Conservation (phyloP, 371 early-diverging fungal genomes). For the Rhizomucor miehei region DNA sequence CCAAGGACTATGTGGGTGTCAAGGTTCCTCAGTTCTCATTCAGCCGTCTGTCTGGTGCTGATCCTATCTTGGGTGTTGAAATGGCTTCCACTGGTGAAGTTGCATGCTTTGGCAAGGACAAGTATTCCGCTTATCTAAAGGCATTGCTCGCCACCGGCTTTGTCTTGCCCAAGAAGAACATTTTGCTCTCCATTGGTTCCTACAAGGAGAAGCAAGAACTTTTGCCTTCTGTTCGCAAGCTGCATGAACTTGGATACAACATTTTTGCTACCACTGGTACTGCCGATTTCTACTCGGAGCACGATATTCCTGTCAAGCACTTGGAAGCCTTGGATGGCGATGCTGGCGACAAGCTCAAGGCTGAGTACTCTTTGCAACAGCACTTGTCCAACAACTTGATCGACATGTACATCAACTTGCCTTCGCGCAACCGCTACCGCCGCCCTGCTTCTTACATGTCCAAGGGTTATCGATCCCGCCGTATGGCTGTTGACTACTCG, state of each 20-base stretch:
- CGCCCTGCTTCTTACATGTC: conserved; percentile 95
- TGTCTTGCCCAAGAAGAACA: conserved; percentile 86
- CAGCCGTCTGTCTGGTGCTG: conserved; percentile 92
- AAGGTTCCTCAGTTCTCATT: conserved; percentile 97
- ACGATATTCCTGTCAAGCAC: conserved; percentile 87
- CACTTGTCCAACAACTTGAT: conserved; percentile 95
- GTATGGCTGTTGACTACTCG: conserved; percentile 96
- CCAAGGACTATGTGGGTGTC: conserved; percentile 78
- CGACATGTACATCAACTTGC: conserved; percentile 97
- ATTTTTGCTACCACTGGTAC: conserved; percentile 95
- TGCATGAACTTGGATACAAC: conserved; percentile 82
- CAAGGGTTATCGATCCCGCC: conserved; percentile 91
- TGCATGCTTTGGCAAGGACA: conserved; percentile 93
- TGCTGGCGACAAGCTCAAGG: conserved; percentile 59
- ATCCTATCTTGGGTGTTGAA: conserved; percentile 95
- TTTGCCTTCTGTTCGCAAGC: conserved; percentile 78
- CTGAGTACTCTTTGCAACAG: conserved; percentile 90
- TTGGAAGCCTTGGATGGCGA: conserved; percentile 72
- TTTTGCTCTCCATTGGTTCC: conserved; percentile 89
- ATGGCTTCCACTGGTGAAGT: conserved; percentile 99
- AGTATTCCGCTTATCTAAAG: conserved; percentile 95
- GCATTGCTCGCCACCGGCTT: conserved; percentile 91
- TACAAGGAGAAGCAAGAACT: conserved; percentile 95
- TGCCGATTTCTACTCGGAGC: conserved; percentile 91
- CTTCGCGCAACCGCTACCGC: conserved; percentile 93